Evolutionary conservation across 352 stramenopile species (phyloP), one percentile per base, ranked within the genome.

Genomic region (Phytophthora constricta): DNA sequence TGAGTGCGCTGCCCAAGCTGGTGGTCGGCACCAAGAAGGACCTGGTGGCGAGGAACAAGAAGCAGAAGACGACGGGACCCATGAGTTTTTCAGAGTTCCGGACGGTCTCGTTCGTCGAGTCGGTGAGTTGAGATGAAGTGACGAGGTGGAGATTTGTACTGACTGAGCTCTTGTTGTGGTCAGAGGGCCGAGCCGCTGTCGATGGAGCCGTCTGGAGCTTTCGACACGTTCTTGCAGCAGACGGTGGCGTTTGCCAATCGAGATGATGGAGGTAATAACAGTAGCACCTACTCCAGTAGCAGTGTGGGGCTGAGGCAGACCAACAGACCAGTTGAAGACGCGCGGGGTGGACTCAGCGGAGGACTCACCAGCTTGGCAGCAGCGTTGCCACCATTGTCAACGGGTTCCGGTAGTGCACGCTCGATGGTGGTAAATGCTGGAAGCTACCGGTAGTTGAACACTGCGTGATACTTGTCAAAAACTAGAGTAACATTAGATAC

Each of bases 1-100:
- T 92, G 42, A 26, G 58, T 3, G 58, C 54, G 1, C 60, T 96
- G 47, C 88, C 88, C 10, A 92, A 92, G 62, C 75, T 96, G 5
- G 71, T 96, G 23, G 57, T 96, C n/a, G 88, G 86, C 42, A 95
- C 86, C 70, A 96, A 96, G 68, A 80, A 77, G 34, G 88, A 96
- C 57, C 62, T 79, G 1, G 45, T 91, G 19, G 43, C 53, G 5
- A 39, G 55, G 1, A 70, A 72, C 5, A 22, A 60, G 28, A 23
- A 41, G 49, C 42, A 43, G 8, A 39, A 56, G 16, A 73, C 68
- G 5, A 79, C 80, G 66, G 70, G 79, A 1, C 33, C 70, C 22
- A 70, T 58, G 20, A 60, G 61, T 1, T 52, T 72, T 2, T 33
- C 69, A 1, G 84, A 92, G 41, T 76, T 92, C 51, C 62, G 82